phyloP scores from a whole-genome alignment of 192 early-diverging fungal genomes.

The Phlyctochytrium arcticum region DNA sequence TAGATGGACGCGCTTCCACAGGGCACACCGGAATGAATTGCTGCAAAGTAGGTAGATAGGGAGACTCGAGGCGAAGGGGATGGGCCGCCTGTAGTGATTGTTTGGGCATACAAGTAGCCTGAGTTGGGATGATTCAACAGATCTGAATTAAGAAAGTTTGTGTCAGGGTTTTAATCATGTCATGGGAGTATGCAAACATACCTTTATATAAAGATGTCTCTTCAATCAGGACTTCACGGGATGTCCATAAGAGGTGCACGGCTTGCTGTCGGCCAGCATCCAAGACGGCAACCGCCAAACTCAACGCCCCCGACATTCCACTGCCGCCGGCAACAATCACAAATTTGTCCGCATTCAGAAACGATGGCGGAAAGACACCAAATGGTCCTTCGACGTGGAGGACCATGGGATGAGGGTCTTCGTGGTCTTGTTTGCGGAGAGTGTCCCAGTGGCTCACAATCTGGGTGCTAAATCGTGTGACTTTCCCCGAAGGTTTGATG shows the following conservation, averaged over 20 bases:
- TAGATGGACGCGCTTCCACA: no score
- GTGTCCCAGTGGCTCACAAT: constrained; percentile 2
- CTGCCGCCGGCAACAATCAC: constrained; percentile 15
- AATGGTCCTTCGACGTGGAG: constrained; percentile 22
- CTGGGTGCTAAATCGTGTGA: background rate
- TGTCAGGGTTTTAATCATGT: no score
- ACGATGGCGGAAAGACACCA: constrained; percentile 14
- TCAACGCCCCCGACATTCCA: constrained; percentile 15
- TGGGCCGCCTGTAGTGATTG: no score
- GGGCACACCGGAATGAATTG: no score
- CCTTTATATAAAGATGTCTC: constrained; percentile 3
- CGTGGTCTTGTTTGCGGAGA: background rate
- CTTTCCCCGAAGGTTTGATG: background rate
- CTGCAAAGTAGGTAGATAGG: no score
- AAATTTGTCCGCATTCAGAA: constrained; percentile 5
- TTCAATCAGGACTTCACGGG: background rate
- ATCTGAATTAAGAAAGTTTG: background rate
- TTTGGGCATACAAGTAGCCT: no score
- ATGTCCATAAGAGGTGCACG: constrained; percentile 13
- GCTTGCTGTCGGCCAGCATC: background rate
- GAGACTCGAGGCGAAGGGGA: no score
- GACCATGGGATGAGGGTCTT: constrained; percentile 10
- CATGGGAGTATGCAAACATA: constrained; percentile 1
- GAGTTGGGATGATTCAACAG: background rate
- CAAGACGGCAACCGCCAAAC: background rate